Evolutionary conservation across 192 early-diverging fungal species (phyloP).

Genomic region (Entophlyctis luteolus): DNA sequence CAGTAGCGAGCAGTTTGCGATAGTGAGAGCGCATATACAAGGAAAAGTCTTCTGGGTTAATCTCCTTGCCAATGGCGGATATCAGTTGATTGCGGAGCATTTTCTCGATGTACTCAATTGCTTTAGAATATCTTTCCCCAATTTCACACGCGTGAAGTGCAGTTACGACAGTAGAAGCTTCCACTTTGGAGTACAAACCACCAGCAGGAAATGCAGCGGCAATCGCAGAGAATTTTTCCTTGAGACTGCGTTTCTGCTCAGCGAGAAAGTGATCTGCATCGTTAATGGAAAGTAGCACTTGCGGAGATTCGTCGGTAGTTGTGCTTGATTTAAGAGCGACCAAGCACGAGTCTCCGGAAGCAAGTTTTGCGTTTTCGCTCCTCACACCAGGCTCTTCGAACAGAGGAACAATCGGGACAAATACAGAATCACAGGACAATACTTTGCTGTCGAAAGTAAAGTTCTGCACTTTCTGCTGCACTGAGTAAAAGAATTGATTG

Average conservation of each 20-base stretch:
- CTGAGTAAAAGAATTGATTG: background rate
- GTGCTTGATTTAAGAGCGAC: background rate
- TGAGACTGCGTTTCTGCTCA: constrained; percentile 16
- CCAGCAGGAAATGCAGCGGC: background rate
- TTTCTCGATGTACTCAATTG: constrained; percentile 2
- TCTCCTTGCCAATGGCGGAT: constrained; percentile 21
- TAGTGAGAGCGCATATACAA: constrained; percentile 21
- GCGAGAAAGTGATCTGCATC: constrained; percentile 11
- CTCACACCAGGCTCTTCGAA: background rate
- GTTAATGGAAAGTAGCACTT: constrained; percentile 1
- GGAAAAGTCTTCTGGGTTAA: constrained; percentile 8
- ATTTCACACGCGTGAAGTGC: background rate
- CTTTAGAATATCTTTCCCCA: background rate
- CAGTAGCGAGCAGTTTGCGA: constrained; percentile 3
- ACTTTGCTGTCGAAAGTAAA: background rate
- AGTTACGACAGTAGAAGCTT: background rate
- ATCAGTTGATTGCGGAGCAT: constrained; percentile 25
- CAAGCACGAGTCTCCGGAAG: background rate
- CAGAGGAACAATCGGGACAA: background rate
- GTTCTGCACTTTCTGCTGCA: background rate
- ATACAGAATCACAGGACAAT: background rate
- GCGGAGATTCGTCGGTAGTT: background rate
- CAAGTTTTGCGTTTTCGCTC: background rate
- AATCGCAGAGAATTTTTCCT: constrained; percentile 2
- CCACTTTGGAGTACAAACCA: background rate